Percentiles rank a stretch among this genome's conserved stretches.
These are phyloP conservation scores for Trichoderma parareesei DNA, from an alignment of 495 filamentous ascomycete genomes.

Conservation along the genomic window DNA sequence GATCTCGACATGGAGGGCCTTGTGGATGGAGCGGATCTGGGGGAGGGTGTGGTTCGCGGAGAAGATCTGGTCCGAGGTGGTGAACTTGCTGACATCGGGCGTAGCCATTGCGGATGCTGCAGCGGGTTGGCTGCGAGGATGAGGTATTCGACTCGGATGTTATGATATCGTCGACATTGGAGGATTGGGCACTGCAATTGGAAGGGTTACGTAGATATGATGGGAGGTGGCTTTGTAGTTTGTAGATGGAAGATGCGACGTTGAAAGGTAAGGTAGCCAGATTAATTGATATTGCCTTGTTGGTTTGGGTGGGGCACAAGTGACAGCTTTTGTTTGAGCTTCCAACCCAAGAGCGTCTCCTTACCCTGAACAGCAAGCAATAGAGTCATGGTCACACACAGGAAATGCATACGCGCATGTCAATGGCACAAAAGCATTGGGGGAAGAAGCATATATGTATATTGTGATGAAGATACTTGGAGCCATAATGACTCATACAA, in stretches of 20 bases:
- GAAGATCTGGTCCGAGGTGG: constrained; percentile 71
- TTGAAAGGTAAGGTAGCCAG: not conserved
- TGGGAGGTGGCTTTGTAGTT: too few relatives aligned
- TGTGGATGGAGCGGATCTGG: constrained; percentile 54
- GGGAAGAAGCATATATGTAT: not conserved
- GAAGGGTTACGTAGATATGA: not conserved
- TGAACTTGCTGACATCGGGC: constrained; percentile 36
- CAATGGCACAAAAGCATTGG: not conserved
- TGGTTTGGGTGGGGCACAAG: not conserved
- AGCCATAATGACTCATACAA: too few relatives aligned
- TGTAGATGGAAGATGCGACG: not conserved
- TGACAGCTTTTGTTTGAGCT: not conserved
- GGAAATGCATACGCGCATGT: too few relatives aligned
- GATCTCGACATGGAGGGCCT: constrained; percentile 45
- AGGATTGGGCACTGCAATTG: not conserved
- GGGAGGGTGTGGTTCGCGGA: constrained; percentile 54
- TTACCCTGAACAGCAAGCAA: not conserved
- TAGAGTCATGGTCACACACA: not conserved
- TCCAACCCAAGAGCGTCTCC: not conserved
- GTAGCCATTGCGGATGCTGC: constrained; percentile 21
- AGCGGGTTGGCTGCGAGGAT: not conserved
- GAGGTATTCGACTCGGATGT: too few relatives aligned
- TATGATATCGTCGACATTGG: not conserved
- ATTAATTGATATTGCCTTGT: not conserved
- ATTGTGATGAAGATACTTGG: not conserved